phyloP scores from a whole-genome alignment of 352 stramenopile genomes.

The Phytophthora syringae region DNA sequence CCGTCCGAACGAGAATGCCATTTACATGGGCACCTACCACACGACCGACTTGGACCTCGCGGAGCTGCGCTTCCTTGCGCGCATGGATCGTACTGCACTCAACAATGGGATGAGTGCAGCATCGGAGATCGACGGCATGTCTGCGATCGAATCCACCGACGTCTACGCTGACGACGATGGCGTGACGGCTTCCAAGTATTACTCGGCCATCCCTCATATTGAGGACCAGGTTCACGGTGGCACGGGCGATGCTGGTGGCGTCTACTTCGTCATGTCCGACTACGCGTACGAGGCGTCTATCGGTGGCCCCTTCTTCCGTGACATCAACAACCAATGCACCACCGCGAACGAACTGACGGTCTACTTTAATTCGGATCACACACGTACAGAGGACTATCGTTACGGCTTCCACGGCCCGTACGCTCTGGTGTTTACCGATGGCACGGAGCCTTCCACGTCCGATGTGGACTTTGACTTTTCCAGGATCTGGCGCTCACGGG shows the following conservation, averaged over 20 bases:
- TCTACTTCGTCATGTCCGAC: constrained; percentile 62
- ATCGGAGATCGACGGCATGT: constrained; percentile 45
- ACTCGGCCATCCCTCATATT: constrained; percentile 48
- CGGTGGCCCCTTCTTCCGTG: constrained; percentile 56
- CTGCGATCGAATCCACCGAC: constrained; percentile 50
- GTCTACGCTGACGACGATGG: constrained; percentile 43
- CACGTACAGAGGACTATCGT: constrained; percentile 54
- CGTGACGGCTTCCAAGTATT: constrained; percentile 50
- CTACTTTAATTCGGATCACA: constrained; percentile 72
- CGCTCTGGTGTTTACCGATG: constrained; percentile 53
- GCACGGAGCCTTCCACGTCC: constrained; percentile 18
- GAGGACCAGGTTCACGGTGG: constrained; percentile 53
- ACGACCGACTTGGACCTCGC: constrained; percentile 34
- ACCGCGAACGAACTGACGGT: constrained; percentile 58
- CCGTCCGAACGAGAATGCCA: constrained; percentile 52
- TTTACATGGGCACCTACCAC: constrained; percentile 73
- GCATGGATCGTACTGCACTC: constrained; percentile 41
- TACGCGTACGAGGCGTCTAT: constrained; percentile 56
- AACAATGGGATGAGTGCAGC: constrained; percentile 36
- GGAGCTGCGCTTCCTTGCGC: constrained; percentile 59
- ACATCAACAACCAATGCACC: constrained; percentile 70
- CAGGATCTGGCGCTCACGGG: constrained; percentile 47
- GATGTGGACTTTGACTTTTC: constrained; percentile 59
- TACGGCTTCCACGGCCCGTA: constrained; percentile 65
- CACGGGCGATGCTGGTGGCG: constrained; percentile 39